Base-by-base conservation (phyloP, 202 grass and related monocot species). In the Brachypodium distachyon region DNA sequence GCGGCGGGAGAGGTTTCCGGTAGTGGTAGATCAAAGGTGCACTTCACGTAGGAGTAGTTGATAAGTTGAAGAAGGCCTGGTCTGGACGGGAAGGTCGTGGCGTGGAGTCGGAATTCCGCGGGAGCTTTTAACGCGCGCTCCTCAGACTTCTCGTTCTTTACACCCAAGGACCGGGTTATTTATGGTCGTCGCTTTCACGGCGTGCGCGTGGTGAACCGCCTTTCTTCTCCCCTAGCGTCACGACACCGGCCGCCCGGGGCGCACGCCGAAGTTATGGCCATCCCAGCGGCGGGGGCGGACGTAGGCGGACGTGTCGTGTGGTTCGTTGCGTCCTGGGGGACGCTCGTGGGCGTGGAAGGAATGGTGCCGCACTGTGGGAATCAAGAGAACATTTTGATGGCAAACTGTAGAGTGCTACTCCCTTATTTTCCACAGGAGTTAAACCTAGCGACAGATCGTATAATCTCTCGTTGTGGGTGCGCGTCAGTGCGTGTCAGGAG, bases 131-230 rank as follows among this genome's bases (percentile, higher is more conserved):
- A 49, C 29, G 12, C 9, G 31, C 39, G 81, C n/a, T 44, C 12
- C 48, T 19, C 22, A n/a, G n/a, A n/a, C n/a, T n/a, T n/a, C n/a
- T n/a, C n/a, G n/a, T n/a, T n/a, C n/a, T n/a, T n/a, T n/a, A n/a
- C n/a, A n/a, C n/a, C n/a, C n/a, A n/a, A n/a, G n/a, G n/a, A n/a
- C n/a, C n/a, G n/a, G n/a, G n/a, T 22, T 38, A 21, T 21, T 62
- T 38, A 14, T 13, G 34, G 53, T 44, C 47, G 2, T 9, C 21
- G 74, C 65, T 87, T 87, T 83, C 3, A 49, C 57, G 32, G 73
- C 66, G 79, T 78, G 85, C 21, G 53, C 56, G 28, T 32, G 84
- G 43, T 26, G 39, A 48, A 79, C 78, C 6, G 73, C 48, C 34
- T 82, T 82, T 82, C 40, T 2, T 65, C 66, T 13, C 25, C n/a